These are phyloP conservation scores for Trypanosoma theileri DNA, from an alignment of 208 protist species.

Conservation along the genomic window DNA sequence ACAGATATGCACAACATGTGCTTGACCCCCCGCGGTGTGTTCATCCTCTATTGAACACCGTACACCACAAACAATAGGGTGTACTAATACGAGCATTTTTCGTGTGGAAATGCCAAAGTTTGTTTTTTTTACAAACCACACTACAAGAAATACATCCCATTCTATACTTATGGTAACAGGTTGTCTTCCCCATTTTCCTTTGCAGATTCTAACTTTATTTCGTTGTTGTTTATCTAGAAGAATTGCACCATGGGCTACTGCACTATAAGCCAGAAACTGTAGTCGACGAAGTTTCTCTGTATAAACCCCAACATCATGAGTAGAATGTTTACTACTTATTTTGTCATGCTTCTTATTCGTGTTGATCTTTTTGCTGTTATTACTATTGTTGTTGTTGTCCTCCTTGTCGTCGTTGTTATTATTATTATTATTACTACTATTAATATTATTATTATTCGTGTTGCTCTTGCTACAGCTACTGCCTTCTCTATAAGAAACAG, in stretches of 20 bases:
- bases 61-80: constrained; percentile 70
- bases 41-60: constrained; percentile 39
- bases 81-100: constrained; percentile 67
- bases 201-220: constrained; percentile 47
- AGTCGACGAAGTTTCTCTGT: constrained; percentile 49
- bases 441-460: too few relatives aligned
- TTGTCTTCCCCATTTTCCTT: constrained; percentile 67
- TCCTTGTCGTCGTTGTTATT: too few relatives aligned
- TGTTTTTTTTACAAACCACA: constrained; percentile 70
- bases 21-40: neutral
- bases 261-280: constrained; percentile 75
- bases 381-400: too few relatives aligned
- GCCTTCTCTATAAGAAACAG: too few relatives aligned
- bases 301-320: neutral
- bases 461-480: too few relatives aligned
- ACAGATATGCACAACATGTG: constrained; percentile 37
- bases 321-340: neutral
- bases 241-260: constrained; percentile 46
- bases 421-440: too few relatives aligned
- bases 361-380: too few relatives aligned
- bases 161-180: constrained; percentile 72
- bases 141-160: constrained; percentile 78
- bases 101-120: constrained; percentile 40
- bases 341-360: neutral
- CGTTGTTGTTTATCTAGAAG: constrained; percentile 57